Base-by-base conservation (phyloP, 768 basidiomycete species). In the Vararia minispora region DNA sequence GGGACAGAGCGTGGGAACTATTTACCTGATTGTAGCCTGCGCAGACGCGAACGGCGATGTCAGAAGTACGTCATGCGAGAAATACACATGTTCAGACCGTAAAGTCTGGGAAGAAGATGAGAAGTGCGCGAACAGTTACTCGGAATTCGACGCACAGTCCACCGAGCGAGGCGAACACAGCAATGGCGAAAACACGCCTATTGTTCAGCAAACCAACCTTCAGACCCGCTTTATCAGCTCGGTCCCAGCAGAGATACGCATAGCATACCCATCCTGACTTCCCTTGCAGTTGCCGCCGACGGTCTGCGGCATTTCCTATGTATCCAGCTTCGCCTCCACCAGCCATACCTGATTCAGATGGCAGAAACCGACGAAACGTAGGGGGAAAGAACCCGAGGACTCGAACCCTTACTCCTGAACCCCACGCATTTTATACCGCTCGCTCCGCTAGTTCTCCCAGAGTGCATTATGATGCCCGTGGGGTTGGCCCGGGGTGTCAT, bases 141-240 rank as follows among this genome's bases (percentile, higher is more conserved):
- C n/a, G n/a, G n/a, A n/a, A n/a, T n/a, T n/a, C n/a, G n/a, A n/a
- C n/a, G n/a, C 61, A 77, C 68, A 88, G 57, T 50, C 83, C 82
- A 53, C 85, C 85, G 16, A 86, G 63, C 11, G 81, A 84, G 3
- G 83, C 84, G 50, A 86, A 88, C 14, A 82, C 69, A 11, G 84
- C 74, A 37, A 84, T 74, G 20, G 68, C 62, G 41, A 85, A 76
- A 20, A 81, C 62, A 47, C 64, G 68, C 32, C 71, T 64, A 53
- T 88, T 88, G 43, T 71, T 70, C 3, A 82, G 61, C 25, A 83
- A 62, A 6, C 79, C 80, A 40, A 66, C 69, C 79, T 76, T 49
- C 18, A 11, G 20, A 38, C 14, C 17, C 43, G 33, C 39, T 44
- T 24, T 30, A 48, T 24, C 23, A 41, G 33, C 28, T 30, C 34